Evolutionary conservation across 2,329 filamentous ascomycete species (phyloP), one percentile per base, ranked within the genome.

Genomic region (Pseudogymnoascus sp.): DNA sequence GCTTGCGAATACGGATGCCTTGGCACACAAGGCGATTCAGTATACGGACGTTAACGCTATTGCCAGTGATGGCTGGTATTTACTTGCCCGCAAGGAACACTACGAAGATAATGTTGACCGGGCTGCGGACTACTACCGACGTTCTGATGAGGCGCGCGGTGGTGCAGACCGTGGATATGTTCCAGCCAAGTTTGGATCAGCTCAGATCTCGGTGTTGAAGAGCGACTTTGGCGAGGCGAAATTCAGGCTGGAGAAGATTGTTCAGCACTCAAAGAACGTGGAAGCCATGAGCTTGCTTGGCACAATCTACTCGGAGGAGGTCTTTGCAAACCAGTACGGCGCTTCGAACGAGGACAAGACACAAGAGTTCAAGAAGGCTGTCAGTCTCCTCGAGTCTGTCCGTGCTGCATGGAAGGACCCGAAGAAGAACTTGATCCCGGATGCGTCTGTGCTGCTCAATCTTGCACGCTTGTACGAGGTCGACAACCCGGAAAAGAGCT

Each of bases 11-110:
- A 91, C 94, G 8, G 91, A 97, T 66, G 86, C 86, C 18, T 80
- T 99, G 16, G 90, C 93, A 6, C 89, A 92, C 72, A 94, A 94
- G 73, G 92, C 94, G 6, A 97, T 99, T 64, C 91, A 97, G 70
- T 88, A 90, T 69, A 97, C 94, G 2, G 94, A 99, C 71, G 90
- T 97, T 67, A 96, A 96, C 72, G 90, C 92, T 3, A 91, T 97
- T 72, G 93, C 93, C 22, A 96, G 93, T 75, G 95, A 99, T 71
- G 95, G 94, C 35, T 97, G 93, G 92, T 99, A 97, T 74, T 77
- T 97, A 7, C 83, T 97, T 39, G 94, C 91, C 28, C 83, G 92
- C 63, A 97, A 96, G 72, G 90, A 93, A 65, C 94, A 99, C 71
- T 90, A 91, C 66, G 83, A 85, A 62, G 88, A 88, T 41, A 86